Base-by-base conservation (phyloP, 352 stramenopile species). In the Phytophthora capsici region DNA sequence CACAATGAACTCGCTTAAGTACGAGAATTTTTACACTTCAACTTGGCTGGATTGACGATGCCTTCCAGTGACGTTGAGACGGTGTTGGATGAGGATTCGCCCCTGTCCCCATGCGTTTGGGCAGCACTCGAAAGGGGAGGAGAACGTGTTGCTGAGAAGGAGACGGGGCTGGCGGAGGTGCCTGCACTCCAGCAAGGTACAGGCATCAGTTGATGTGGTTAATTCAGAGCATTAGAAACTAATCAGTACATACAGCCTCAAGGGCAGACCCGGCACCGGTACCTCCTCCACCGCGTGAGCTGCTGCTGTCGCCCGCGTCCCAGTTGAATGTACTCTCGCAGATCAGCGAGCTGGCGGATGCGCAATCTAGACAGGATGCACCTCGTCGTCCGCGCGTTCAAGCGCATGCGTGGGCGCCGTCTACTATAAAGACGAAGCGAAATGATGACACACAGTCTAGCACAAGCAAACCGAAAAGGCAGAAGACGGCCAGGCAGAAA, bases 321-420 rank as follows among this genome's bases (percentile, higher is more conserved):
- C 85, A 93, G 49, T 64, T 93, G 10, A 66, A 93, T 61, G 78
- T 91, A 19, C 76, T 93, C 10, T 88, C 85, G 2, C 81, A 91
- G 59, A 90, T 93, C 55, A 93, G 85, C 44, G 79, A 86, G 48
- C 63, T 93, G 20, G 85, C 79, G 3, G 82, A 88, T 41, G 63
- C 38, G 40, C 64, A 71, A 16, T 69, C 51, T 22, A 48, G 36
- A 20, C 50, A 53, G 26, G 14, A 57, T n/a, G n/a, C 30, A 4
- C 40, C 19, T 17, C 46, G 4, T 28, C 54, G 47, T 48, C 52
- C 28, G 9, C 28, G 8, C 14, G 9, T 12, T 34, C 28, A 34
- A 34, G 10, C 26, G 1, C 53, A 80, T 41, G 56, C 65, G 25
- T 88, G 74, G 77, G 57, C 61, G 6, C 25, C 66, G 13, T 60